Base-by-base conservation (phyloP, 2,329 filamentous ascomycete species). In the Penicillium sp. region DNA sequence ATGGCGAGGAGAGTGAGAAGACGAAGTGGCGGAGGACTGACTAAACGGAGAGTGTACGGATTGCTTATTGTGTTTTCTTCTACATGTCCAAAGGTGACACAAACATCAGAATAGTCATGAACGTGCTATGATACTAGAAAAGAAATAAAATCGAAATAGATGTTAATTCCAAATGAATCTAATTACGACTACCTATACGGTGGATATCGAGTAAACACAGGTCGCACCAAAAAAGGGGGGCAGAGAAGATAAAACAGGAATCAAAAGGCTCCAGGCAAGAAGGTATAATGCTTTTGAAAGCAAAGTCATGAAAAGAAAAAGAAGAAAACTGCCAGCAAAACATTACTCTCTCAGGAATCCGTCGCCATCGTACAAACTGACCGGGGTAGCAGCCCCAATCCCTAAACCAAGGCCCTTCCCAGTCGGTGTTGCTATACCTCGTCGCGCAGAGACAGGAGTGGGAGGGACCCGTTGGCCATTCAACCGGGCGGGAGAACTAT, bases 1-100 rank as follows among this genome's bases (percentile, higher is more conserved):
- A 64, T 73, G 49, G 71, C 65, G 33, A 67, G 67, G 70, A 61
- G 5, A 66, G 70, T 42, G 72, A 69, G 15, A 75, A 79, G 59
- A 72, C 71, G 9, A 81, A 81, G 61, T 81, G 78, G 78, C 71
- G 75, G 57, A 70, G 76, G 56, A 81, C 77, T 27, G 75, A 70
- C 31, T 62, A 20, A 47, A 31, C 37, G 27, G 12, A 1, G 13
- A 1, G 13, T 41, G 18, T 45, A 42, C 9, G 4, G 15, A 8
- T 32, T 35, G 20, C 28, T 10, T 4, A 13, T 23, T 10, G 18
- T 38, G 6, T 15, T 3, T n/a, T 18, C 8, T 20, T 37, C 33
- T 18, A 37, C 3, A 12, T 20, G 4, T 37, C 8, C 2, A 37
- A 18, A 37, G 7, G 18, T 4, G 15, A 40, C 23, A 18, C 15